These are phyloP conservation scores for Vigna trinervia DNA, from an alignment of 306 rosid species.

Conservation along the genomic window DNA sequence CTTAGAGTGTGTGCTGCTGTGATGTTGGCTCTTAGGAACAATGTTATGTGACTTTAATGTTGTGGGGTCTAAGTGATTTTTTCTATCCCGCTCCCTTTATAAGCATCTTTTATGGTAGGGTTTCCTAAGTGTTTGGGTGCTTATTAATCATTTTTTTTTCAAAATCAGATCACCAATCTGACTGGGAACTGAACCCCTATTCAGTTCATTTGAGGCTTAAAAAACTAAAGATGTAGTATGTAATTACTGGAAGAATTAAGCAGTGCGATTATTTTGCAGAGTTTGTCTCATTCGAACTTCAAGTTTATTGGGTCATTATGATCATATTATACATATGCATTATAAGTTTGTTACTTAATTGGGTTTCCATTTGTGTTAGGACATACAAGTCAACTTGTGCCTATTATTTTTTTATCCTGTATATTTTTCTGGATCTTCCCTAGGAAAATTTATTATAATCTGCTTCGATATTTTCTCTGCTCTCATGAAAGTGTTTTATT, in stretches of 20 bases:
- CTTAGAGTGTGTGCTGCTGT: too few species aligned
- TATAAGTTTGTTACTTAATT: neutral
- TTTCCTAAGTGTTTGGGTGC: too few species aligned
- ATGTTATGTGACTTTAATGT: too few species aligned
- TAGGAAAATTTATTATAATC: neutral
- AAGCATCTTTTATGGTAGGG: neutral
- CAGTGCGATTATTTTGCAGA: constrained; percentile 27
- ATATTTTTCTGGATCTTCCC: neutral
- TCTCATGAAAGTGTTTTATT: neutral
- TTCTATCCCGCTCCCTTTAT: neutral
- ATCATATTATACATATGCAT: neutral
- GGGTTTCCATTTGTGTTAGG: constrained; percentile 32
- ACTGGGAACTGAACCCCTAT: too few species aligned
- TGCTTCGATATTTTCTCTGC: constrained; percentile 1
- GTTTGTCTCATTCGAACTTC: constrained; percentile 25
- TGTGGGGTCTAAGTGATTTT: neutral
- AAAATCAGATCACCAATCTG: too few species aligned
- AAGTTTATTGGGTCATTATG: constrained; percentile 28
- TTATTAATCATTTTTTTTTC: too few species aligned
- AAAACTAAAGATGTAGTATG: too few species aligned
- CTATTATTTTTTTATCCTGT: constrained; percentile 18
- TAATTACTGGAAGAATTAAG: constrained; percentile 9
- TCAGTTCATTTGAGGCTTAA: too few species aligned
- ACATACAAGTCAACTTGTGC: constrained; percentile 17
- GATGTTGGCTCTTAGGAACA: neutral